Conservation (phyloP, 768 basidiomycete genomes). For the Suillus paluster region DNA sequence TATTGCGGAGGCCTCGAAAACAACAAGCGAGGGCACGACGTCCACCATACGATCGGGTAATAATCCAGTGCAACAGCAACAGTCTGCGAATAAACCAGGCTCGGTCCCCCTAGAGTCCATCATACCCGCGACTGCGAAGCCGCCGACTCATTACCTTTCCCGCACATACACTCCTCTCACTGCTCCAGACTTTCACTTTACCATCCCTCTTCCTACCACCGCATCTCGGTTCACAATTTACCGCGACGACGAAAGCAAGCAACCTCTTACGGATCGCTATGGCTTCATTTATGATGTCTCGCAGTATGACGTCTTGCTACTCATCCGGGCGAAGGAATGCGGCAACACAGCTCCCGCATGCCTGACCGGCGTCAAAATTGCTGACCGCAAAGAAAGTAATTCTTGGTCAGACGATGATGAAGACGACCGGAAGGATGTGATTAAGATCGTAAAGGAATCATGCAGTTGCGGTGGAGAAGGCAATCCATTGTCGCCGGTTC, state of each 20-base stretch:
- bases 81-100: slow-evolving; percentile 35
- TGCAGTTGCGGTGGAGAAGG: slow-evolving; percentile 47
- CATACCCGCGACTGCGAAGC: slow-evolving; percentile 78
- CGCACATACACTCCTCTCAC: slow-evolving; percentile 75
- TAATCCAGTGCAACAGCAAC: slow-evolving; percentile 21
- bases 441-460: slow-evolving; percentile 44
- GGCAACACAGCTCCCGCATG: slow-evolving; percentile 81
- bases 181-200: slow-evolving; percentile 74
- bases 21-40: slow-evolving; percentile 18
- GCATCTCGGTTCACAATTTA: slow-evolving; percentile 59
- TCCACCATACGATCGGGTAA: slow-evolving; percentile 6
- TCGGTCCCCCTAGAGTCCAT: slow-evolving; percentile 81
- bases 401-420: slow-evolving; percentile 75
- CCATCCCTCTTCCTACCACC: slow-evolving; percentile 60
- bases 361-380: slow-evolving; percentile 85
- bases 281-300: slow-evolving; percentile 91
- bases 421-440: slow-evolving; percentile 33
- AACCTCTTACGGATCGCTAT: slow-evolving; percentile 81
- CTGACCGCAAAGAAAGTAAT: slow-evolving; percentile 80
- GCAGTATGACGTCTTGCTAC: slow-evolving; percentile 77
- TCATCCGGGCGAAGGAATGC: slow-evolving; percentile 74
- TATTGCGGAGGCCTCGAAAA: slow-evolving; percentile 27
- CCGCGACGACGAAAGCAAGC: slow-evolving; percentile 53
- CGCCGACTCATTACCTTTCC: slow-evolving; percentile 84
- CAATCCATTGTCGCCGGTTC: slow-evolving; percentile 5